Base-by-base conservation (phyloP, 1,284 basidiomycete species). In the Ceratobasidium sp. region DNA sequence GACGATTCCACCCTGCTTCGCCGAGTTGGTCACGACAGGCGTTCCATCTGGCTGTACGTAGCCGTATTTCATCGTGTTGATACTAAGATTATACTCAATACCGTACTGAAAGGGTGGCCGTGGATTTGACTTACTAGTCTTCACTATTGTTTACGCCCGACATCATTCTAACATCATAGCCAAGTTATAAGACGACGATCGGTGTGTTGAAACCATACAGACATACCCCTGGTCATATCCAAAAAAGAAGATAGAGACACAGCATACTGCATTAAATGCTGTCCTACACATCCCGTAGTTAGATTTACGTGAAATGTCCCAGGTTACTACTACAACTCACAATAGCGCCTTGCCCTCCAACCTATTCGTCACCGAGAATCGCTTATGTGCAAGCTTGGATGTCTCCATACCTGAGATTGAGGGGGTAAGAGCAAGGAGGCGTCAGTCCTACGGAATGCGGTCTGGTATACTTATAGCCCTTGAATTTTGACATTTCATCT, bases 111-210 rank as follows among this genome's bases (percentile, higher is more conserved):
- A 3, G 81, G 83, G 71, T 79, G 86, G 82, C 84, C 85, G 1
- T 73, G 82, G 85, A 20, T 86, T 87, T 17, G 86, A 79, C 48
- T 83, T 85, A 87, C 88, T 89, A 52, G 84, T 86, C 79, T 82
- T 82, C 79, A 86, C 87, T 86, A n/a, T 86, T 86, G 79, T 89
- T 88, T 44, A 89, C 88, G 59, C 88, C 88, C 46, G 88, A 88
- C 88, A 90, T 89, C 85, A 89, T 74, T 1, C 71, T 74, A 40
- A 9, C 59, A 54, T 17, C 7, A 4, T 20, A 23, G 28, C 42
- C 57, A 62, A n/a, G 38, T n/a, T 1, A 50, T 20, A 46, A 13
- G 44, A 46, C n/a, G n/a, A n/a, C n/a, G n/a, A n/a, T n/a, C n/a
- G 50, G n/a, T 2, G 23, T 38, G 3, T 28, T 12, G 7, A 50